phyloP scores from a whole-genome alignment of 805 yeast genomes.

The Candida dajiaensis region DNA sequence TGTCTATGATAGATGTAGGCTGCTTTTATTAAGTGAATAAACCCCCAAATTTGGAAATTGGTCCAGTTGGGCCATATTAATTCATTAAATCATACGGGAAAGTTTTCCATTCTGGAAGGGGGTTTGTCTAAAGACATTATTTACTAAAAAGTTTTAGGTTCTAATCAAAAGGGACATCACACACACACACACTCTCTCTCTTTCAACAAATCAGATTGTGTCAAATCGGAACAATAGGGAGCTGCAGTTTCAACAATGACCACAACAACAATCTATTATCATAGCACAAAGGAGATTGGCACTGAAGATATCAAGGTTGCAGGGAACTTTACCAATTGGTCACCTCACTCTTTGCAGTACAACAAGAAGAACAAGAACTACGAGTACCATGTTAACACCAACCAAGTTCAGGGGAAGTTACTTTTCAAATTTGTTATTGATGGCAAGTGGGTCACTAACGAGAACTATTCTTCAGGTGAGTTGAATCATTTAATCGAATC shows the following conservation, averaged over 20 bases:
- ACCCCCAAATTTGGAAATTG: neutral
- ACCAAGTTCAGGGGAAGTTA: conserved; percentile 7
- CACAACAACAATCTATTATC: conserved; percentile 13
- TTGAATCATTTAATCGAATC: too few relatives aligned
- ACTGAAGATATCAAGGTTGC: conserved; percentile 27
- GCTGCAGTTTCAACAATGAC: neutral
- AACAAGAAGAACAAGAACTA: conserved; percentile 1
- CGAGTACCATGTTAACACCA: conserved; percentile 10
- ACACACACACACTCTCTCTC: too few relatives aligned
- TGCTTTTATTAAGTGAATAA: neutral
- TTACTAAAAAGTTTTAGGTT: too few relatives aligned
- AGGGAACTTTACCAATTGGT: conserved; percentile 33
- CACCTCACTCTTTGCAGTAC: conserved; percentile 12
- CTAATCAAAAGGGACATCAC: too few relatives aligned
- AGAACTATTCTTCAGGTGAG: conserved; percentile 19
- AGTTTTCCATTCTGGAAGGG: neutral
- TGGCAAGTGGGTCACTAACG: conserved; percentile 16
- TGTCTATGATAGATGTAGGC: too few relatives aligned
- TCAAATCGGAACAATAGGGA: neutral
- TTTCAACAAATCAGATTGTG: neutral
- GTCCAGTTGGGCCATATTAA: neutral
- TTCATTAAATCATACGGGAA: neutral
- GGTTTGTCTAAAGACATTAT: neutral
- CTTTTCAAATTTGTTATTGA: conserved; percentile 22
- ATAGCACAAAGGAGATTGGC: conserved; percentile 4